Evolutionary conservation across 2,329 filamentous ascomycete genomes (phyloP).

Genomic region (Aspergillus vadensis): DNA sequence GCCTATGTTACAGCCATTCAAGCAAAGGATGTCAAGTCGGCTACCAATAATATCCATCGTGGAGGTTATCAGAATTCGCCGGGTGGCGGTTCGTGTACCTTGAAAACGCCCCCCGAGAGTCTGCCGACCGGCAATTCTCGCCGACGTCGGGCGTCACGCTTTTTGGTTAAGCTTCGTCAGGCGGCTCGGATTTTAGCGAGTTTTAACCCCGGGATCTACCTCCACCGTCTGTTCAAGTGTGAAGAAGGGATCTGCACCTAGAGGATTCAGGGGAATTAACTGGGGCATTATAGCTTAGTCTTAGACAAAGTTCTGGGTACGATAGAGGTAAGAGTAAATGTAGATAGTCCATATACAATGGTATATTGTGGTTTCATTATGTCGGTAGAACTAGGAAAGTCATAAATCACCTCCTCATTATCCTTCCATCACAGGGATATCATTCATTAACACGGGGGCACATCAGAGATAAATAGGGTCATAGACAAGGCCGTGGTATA

Average conservation of each 20-base stretch:
- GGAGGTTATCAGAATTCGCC: background rate
- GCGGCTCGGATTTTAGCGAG: background rate
- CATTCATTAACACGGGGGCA: conserved; percentile 20
- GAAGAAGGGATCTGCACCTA: background rate
- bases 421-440: conserved; percentile 16
- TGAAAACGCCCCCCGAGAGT: background rate
- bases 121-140: background rate
- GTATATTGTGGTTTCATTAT: background rate
- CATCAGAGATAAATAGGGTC: conserved; percentile 10
- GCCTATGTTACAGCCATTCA: background rate
- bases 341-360: background rate
- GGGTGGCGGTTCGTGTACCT: background rate
- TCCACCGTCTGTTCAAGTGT: background rate
- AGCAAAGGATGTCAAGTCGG: background rate
- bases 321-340: background rate
- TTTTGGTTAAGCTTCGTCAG: background rate
- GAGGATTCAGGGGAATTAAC: background rate
- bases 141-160: background rate
- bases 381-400: background rate
- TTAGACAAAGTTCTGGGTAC: background rate
- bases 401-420: conserved; percentile 20
- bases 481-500: conserved; percentile 12
- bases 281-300: too few relatives aligned
- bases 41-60: background rate
- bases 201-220: background rate